phyloP scores from a whole-genome alignment of 768 basidiomycete species.

The Pulveroboletus ravenelii region DNA sequence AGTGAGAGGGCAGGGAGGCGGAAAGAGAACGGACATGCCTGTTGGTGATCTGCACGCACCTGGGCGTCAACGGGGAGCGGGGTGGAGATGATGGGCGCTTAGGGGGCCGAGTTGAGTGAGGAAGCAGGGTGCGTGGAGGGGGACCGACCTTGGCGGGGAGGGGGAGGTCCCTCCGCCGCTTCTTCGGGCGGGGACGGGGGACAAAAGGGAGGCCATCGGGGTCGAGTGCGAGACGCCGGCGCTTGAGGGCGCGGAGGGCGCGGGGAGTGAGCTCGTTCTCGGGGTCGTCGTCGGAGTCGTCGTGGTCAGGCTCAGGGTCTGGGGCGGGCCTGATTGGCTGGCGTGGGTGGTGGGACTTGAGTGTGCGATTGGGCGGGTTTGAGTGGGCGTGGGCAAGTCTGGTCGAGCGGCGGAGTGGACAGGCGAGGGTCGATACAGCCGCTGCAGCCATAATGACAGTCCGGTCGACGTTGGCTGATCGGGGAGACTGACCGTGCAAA shows the following conservation, averaged over 20 bases:
- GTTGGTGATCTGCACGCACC: neutral
- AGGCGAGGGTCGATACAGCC: slow-evolving; percentile 23
- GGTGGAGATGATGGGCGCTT: slow-evolving; percentile 16
- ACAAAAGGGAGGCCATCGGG: slow-evolving; percentile 22
- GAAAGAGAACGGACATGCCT: neutral
- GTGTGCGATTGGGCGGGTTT: neutral
- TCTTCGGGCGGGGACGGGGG: slow-evolving; percentile 10
- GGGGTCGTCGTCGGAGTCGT: slow-evolving; percentile 18
- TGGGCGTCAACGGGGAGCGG: slow-evolving; percentile 6
- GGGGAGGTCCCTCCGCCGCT: slow-evolving; percentile 18
- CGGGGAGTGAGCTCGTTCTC: slow-evolving; percentile 32
- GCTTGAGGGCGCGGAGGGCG: slow-evolving; percentile 32
- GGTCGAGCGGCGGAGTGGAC: slow-evolving; percentile 29
- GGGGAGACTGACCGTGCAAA: neutral
- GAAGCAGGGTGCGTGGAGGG: neutral
- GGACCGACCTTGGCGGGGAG: neutral
- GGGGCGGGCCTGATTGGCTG: neutral
- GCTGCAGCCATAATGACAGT: slow-evolving; percentile 28
- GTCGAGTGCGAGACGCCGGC: slow-evolving; percentile 30
- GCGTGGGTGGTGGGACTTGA: neutral
- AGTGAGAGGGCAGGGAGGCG: neutral
- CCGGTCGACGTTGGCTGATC: slow-evolving; percentile 17
- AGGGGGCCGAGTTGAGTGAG: neutral
- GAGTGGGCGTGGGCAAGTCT: slow-evolving; percentile 23
- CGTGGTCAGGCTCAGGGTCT: slow-evolving; percentile 19